Base-by-base conservation (phyloP, 257 asterid genomes). In the Fraxinus excelsior region DNA sequence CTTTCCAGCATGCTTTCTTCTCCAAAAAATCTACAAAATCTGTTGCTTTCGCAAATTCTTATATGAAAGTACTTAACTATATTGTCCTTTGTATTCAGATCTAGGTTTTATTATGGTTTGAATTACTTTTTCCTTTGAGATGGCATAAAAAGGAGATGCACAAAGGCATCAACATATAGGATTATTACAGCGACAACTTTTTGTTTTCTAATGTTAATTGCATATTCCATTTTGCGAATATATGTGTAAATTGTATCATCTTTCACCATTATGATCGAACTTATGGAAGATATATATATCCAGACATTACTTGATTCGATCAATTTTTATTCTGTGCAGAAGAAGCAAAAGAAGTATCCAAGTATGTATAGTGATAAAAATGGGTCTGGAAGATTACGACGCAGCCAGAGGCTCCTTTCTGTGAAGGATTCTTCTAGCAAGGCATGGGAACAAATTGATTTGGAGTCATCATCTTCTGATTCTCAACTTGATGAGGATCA, bases 271-370 rank as follows among this genome's bases (percentile, higher is more conserved):
- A 3, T 2, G 67, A 60, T 60, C 31, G 16, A 60, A 60, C 13
- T 60, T n/a, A 16, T 60, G 67, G 18, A 60, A 60, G 28, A 29
- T 31, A 31, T 31, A 58, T 21, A 2, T 2, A 37, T 68, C 64
- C 64, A 5, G 7, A 19, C 62, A 40, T 67, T 73, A 44, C 69
- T 85, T 18, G 80, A 85, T 80, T 73, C 46, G 1, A 81, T 35
- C 73, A 69, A 32, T 76, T 74, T 81, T 8, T 66, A 3, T 74
- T 37, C 79, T 60, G 78, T 85, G 90, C 87, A 93, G 99, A 88
- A 86, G 86, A 87, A 84, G 79, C 97, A 88, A 84, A 92, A 82
- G 86, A 88, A 91, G 92, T 96, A 90, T 73, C 99, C 97, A 25
- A 73, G 82, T 84, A 82, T 93, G 95, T 96, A 89, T 35, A 96